phyloP scores from a whole-genome alignment of 768 basidiomycete genomes.

The Agaricus subrufescens region DNA sequence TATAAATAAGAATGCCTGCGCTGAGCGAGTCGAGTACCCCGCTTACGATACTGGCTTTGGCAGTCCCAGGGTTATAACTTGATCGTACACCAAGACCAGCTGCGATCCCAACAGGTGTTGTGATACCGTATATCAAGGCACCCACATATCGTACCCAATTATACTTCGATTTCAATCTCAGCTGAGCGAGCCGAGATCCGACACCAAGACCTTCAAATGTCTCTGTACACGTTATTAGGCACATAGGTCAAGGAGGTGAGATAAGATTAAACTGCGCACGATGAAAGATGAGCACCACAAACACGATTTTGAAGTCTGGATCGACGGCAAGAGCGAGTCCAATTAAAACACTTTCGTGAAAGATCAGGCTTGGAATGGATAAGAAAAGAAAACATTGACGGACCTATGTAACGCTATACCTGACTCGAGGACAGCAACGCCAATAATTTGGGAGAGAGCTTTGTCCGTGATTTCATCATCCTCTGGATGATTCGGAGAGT shows the following conservation, averaged over 20 bases:
- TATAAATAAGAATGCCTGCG: constrained; percentile 85
- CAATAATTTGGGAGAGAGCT: constrained; percentile 68
- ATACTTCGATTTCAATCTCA: constrained; percentile 55
- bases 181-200: constrained; percentile 81
- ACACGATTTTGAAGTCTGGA: constrained; percentile 74
- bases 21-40: constrained; percentile 84
- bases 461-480: constrained; percentile 28
- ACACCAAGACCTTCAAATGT: constrained; percentile 93
- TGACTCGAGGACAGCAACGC: constrained; percentile 90
- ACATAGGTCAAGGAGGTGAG: no score
- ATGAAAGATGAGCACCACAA: constrained; percentile 87
- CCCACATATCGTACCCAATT: constrained; percentile 53
- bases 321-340: constrained; percentile 93
- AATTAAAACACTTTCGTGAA: constrained; percentile 59
- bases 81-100: constrained; percentile 70
- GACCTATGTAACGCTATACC: constrained; percentile 86
- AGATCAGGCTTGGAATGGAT: background rate
- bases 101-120: constrained; percentile 87
- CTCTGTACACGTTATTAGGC: constrained; percentile 39
- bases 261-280: constrained; percentile 46
- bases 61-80: constrained; percentile 77
- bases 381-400: background rate
- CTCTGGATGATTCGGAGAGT: no score
- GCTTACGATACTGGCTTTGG: constrained; percentile 75
- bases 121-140: constrained; percentile 65